A percentile compares a stretch with the other conserved stretches of the same genome.
Evolutionary conservation across 768 basidiomycete genomes (phyloP).

Genomic region (Phylloporus sp.): DNA sequence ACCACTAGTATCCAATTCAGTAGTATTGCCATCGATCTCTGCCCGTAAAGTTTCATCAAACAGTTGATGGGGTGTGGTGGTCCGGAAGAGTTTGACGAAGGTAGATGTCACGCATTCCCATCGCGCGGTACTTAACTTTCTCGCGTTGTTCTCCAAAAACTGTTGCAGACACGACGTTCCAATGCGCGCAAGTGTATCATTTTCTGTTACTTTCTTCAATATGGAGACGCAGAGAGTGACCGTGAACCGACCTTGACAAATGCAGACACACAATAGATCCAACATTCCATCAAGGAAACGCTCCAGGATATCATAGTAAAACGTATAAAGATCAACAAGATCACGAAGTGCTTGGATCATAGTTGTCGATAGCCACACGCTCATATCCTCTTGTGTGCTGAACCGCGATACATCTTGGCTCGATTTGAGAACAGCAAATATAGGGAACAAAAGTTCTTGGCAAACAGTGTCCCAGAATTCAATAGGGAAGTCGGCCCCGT

Average conservation of each 20-base stretch:
- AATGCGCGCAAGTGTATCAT: constrained; percentile 94
- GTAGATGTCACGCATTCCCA: constrained; percentile 93
- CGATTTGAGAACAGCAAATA: constrained; percentile 93
- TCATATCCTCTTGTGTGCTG: constrained; percentile 97
- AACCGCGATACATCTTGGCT: constrained; percentile 90
- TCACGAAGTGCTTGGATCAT: constrained; percentile 98
- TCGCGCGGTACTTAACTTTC: constrained; percentile 72
- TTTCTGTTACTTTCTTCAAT: constrained; percentile 53
- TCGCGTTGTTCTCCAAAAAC: constrained; percentile 86
- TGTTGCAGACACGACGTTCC: constrained; percentile 98
- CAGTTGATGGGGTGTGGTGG: constrained; percentile 94
- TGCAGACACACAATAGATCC: constrained; percentile 91
- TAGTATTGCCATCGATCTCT: constrained; percentile 60
- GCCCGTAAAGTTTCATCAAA: constrained; percentile 90
- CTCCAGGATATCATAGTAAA: constrained; percentile 88
- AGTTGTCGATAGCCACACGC: constrained; percentile 97
- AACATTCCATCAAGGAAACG: constrained; percentile 89
- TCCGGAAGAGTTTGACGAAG: constrained; percentile 94
- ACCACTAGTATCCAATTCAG: constrained; percentile 51
- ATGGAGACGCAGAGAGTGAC: neutral
- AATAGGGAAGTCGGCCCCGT: constrained; percentile 77
- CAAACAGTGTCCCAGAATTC: constrained; percentile 99
- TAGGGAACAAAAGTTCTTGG: constrained; percentile 94
- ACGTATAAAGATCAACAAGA: constrained; percentile 92
- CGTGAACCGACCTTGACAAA: constrained; percentile 79